Conservation (phyloP, 345 rosid species). For the Populus davidiana region DNA sequence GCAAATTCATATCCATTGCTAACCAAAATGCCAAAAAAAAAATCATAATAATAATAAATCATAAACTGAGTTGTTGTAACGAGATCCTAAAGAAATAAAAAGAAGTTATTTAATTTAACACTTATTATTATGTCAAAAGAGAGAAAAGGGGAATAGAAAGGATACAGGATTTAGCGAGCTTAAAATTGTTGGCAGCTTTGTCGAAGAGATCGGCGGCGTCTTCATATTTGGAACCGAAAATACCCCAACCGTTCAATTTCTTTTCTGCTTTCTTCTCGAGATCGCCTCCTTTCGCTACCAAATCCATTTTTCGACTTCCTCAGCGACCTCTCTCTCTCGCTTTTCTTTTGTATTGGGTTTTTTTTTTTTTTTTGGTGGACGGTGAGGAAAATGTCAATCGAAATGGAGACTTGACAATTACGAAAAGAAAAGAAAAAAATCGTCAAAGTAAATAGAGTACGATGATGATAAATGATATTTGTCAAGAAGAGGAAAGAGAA, state of each 20-base stretch:
- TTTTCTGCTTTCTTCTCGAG: constrained; percentile 69
- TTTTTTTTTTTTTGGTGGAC: too few relatives aligned
- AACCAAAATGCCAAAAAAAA: background rate
- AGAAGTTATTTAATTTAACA: background rate
- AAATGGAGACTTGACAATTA: background rate
- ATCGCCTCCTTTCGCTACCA: constrained; percentile 51
- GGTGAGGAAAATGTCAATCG: background rate
- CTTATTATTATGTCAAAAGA: background rate
- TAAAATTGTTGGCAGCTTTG: constrained; percentile 68
- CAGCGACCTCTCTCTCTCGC: background rate
- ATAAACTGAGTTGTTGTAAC: background rate
- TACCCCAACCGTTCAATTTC: constrained; percentile 57
- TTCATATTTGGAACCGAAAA: constrained; percentile 58
- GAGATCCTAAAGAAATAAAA: background rate
- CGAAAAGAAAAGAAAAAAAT: background rate
- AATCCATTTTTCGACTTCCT: constrained; percentile 27
- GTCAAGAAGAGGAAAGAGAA: background rate
- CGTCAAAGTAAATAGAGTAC: background rate
- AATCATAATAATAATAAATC: background rate
- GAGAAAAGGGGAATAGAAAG: background rate
- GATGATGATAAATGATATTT: background rate
- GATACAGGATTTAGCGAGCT: constrained; percentile 68
- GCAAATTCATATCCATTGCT: background rate
- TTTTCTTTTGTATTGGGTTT: background rate
- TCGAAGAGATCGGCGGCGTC: constrained; percentile 80